A percentile compares a stretch with the other conserved stretches of the same genome.
These are phyloP conservation scores for Macaranga tanarius DNA, from an alignment of 441 rosid species.

Conservation along the genomic window DNA sequence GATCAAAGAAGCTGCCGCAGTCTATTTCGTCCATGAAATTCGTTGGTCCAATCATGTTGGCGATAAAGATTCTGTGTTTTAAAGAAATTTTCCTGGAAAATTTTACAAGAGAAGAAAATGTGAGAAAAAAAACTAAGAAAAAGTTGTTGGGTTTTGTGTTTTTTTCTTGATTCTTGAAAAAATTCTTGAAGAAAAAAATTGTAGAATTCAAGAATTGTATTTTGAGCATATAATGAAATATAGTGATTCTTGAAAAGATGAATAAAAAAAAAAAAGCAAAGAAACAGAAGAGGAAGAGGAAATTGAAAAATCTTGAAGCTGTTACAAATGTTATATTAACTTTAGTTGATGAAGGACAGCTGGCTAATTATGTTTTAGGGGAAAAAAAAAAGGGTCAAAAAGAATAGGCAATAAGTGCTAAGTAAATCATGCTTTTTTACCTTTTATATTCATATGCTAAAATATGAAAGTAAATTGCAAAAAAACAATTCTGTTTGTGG, in stretches of 20 bases:
- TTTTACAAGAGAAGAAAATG: not conserved
- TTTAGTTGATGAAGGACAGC: conserved; percentile 7
- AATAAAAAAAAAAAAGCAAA: not conserved
- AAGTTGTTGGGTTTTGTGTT: not conserved
- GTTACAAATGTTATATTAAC: not conserved
- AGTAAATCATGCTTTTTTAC: not conserved
- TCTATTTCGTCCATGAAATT: conserved; percentile 79
- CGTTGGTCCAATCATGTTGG: conserved; percentile 53
- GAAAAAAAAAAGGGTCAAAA: not conserved
- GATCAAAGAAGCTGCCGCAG: conserved; percentile 93
- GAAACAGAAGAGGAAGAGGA: not conserved
- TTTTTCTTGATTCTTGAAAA: not conserved
- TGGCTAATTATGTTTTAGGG: not conserved
- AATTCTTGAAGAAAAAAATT: no score
- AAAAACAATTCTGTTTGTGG: no score
- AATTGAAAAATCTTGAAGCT: not conserved
- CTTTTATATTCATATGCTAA: conserved; percentile 9
- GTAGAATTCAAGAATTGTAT: no score
- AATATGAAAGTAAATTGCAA: not conserved
- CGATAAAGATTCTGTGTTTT: not conserved
- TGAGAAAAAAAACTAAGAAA: not conserved
- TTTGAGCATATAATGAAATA: no score
- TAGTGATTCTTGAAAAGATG: no score
- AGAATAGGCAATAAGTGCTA: not conserved
- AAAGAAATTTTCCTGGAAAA: conserved; percentile 28